Percentiles rank a stretch among this genome's conserved stretches.
These are phyloP conservation scores for Lophium mytilinum DNA, from an alignment of 495 filamentous ascomycete species.

Conservation along the genomic window DNA sequence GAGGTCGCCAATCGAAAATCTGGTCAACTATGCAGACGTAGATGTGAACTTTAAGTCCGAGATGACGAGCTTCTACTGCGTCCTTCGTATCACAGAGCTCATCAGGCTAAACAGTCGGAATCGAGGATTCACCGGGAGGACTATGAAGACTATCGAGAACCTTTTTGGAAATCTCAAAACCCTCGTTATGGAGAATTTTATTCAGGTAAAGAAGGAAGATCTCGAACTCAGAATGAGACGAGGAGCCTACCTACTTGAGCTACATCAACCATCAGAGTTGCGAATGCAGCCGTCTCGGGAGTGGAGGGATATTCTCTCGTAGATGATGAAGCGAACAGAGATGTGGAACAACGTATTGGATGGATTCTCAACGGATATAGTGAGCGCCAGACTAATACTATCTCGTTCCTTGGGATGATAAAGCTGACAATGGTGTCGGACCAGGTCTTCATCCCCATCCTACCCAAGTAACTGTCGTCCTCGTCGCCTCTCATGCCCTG, in stretches of 20 bases:
- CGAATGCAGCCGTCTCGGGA: too few species aligned
- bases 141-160: neutral
- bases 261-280: constrained; percentile 3
- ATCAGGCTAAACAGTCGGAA: neutral
- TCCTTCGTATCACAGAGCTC: constrained; percentile 4
- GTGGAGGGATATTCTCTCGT: too few species aligned
- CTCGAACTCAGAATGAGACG: constrained; percentile 16
- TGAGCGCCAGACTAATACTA: too few species aligned
- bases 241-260: constrained; percentile 1
- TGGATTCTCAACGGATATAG: too few species aligned
- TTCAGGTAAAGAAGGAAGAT: constrained; percentile 10
- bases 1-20: neutral
- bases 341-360: too few species aligned
- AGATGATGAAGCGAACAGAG: too few species aligned
- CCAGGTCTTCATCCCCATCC: too few species aligned
- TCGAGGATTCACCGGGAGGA: constrained; percentile 3
- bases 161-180: constrained; percentile 1
- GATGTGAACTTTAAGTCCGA: constrained; percentile 13
- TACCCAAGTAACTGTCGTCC: too few species aligned
- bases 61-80: constrained; percentile 3
- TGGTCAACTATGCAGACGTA: neutral
- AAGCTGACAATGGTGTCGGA: too few species aligned
- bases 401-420: too few species aligned
- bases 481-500: too few species aligned
- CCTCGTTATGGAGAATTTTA: constrained; percentile 6